A percentile compares a stretch with the other conserved stretches of the same genome.
Conservation (phyloP, 192 early-diverging fungal species). For the Podila clonocystis region DNA sequence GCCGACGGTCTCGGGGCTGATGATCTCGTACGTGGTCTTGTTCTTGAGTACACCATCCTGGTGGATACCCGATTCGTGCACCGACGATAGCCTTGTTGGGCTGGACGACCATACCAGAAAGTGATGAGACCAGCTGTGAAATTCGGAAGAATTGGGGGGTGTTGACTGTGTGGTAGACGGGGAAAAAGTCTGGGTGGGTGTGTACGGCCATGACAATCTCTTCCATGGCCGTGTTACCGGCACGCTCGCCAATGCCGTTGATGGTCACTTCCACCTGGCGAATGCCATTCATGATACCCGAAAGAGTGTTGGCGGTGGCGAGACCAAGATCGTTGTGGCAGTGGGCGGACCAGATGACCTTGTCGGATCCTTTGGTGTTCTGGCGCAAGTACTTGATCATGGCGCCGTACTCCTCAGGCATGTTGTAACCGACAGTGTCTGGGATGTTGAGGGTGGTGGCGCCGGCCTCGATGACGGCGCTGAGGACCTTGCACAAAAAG, state of each 20-base stretch:
- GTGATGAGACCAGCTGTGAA: conserved; percentile 88
- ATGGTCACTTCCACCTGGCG: conserved; percentile 97
- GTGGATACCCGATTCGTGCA: conserved; percentile 98
- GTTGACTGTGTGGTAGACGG: conserved; percentile 92
- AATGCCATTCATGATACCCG: conserved; percentile 90
- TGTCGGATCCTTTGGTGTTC: conserved; percentile 77
- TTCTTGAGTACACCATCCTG: conserved; percentile 98
- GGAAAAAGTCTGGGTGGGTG: conserved; percentile 90
- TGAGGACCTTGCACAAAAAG: conserved; percentile 87
- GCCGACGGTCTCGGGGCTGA: conserved; percentile 91
- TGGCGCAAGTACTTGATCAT: conserved; percentile 85
- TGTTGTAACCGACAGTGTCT: conserved; percentile 98
- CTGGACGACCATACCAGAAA: conserved; percentile 96
- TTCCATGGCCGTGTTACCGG: conserved; percentile 96
- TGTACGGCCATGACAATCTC: conserved; percentile 96
- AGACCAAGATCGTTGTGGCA: conserved; percentile 98
- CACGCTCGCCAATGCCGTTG: conserved; percentile 98
- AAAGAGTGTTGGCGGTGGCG: conserved; percentile 95
- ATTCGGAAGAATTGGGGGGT: conserved; percentile 87
- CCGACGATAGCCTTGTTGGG: conserved; percentile 99
- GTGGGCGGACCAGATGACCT: conserved; percentile 92
- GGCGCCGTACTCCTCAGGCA: conserved; percentile 88
- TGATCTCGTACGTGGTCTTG: conserved; percentile 97
- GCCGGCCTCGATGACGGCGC: conserved; percentile 86
- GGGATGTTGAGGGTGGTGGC: conserved; percentile 97